These are phyloP conservation scores for Crassisporium funariophilum DNA, from an alignment of 768 basidiomycete genomes.

Conservation along the genomic window DNA sequence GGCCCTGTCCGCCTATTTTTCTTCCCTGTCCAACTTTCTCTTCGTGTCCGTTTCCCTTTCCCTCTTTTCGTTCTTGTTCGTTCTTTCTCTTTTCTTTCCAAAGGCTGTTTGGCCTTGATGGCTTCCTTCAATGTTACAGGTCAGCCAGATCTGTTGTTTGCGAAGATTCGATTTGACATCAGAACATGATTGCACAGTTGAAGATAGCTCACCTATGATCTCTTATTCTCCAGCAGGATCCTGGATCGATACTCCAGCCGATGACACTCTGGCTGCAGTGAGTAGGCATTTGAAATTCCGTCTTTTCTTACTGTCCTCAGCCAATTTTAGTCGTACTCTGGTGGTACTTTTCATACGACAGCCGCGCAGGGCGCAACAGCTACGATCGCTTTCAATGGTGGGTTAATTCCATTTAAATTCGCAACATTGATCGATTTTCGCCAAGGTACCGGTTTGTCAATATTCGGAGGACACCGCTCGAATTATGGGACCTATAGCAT, in stretches of 20 bases:
- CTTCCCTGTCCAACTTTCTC: slow-evolving; percentile 19
- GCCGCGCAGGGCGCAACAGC: slow-evolving; percentile 48
- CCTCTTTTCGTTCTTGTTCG: slow-evolving; percentile 19
- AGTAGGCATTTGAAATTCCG: slow-evolving; percentile 13
- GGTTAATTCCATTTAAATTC: slow-evolving; percentile 3
- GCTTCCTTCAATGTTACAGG: slow-evolving; percentile 47
- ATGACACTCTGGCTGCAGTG: slow-evolving; percentile 42
- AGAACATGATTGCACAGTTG: slow-evolving; percentile 37
- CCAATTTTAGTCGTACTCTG: slow-evolving; percentile 41
- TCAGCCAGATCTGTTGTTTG: slow-evolving; percentile 12
- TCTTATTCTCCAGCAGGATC: slow-evolving; percentile 49
- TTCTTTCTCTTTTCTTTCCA: slow-evolving; percentile 22
- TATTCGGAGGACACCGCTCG: slow-evolving; percentile 49
- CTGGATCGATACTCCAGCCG: slow-evolving; percentile 47
- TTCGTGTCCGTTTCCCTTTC: slow-evolving; percentile 22
- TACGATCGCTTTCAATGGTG: slow-evolving; percentile 53
- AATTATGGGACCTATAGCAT: slow-evolving; percentile 50
- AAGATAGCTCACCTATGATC: slow-evolving; percentile 59
- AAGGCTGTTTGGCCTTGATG: slow-evolving; percentile 44
- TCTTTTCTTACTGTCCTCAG: not conserved
- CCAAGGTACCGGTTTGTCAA: slow-evolving; percentile 51
- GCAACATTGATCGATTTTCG: not conserved
- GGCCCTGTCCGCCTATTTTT: slow-evolving; percentile 24
- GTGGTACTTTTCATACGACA: slow-evolving; percentile 46
- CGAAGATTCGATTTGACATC: not conserved